A percentile compares a stretch with the other conserved stretches of the same genome.
phyloP scores from a whole-genome alignment of 768 basidiomycete species.

The Tylopilus plumbeoviolaceoides region DNA sequence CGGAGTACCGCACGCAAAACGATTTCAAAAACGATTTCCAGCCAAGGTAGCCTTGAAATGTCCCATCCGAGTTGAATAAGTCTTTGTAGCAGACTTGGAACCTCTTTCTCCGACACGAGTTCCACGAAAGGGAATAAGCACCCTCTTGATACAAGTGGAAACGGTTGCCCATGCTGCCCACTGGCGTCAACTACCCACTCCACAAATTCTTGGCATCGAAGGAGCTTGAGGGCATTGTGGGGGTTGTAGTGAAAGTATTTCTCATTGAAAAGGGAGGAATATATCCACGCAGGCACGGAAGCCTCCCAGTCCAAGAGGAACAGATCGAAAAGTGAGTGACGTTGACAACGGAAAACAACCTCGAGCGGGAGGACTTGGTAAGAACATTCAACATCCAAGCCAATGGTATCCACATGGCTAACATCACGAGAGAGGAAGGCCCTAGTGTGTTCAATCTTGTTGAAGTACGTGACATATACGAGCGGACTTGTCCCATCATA shows the following conservation, averaged over 20 bases:
- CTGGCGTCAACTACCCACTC: not conserved
- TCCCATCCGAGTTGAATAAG: not conserved
- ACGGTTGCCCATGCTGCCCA: not conserved
- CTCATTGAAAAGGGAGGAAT: not conserved
- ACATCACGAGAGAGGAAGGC: not conserved
- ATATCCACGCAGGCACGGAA: not conserved
- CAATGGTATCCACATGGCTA: not conserved
- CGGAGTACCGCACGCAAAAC: not conserved
- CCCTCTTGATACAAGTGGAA: not conserved
- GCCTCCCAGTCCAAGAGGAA: not conserved
- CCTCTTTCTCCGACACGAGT: not conserved
- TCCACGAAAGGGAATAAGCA: not conserved
- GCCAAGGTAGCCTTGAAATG: not conserved
- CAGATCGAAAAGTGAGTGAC: not conserved
- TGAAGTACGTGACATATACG: slow-evolving; percentile 4
- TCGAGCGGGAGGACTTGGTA: not conserved
- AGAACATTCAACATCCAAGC: not conserved
- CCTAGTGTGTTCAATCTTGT: slow-evolving; percentile 3
- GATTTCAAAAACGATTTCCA: not conserved
- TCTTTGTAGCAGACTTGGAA: not conserved
- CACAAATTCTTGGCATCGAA: not conserved
- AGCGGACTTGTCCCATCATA: slow-evolving; percentile 7
- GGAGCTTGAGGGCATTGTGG: not conserved
- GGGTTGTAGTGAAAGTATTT: not conserved
- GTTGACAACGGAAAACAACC: not conserved